phyloP scores from a whole-genome alignment of 75 land plant species.

The Pinus taeda region DNA sequence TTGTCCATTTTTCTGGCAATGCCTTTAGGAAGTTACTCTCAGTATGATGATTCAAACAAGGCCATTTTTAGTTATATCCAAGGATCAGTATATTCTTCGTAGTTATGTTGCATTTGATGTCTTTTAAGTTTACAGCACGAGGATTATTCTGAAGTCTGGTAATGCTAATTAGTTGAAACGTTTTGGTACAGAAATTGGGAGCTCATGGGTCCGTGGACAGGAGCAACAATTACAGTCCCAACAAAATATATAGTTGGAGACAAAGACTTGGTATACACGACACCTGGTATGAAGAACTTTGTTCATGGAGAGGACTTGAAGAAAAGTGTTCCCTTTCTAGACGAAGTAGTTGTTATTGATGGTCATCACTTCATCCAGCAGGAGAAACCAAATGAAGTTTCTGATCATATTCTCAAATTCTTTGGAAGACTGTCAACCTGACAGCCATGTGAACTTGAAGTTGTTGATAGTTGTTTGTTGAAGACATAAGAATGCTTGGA shows the following conservation, averaged over 20 bases:
- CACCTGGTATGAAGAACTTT: constrained; percentile 27
- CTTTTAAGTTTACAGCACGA: not conserved
- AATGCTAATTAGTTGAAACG: not conserved
- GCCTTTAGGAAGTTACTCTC: not conserved
- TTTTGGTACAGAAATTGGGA: constrained; percentile 41
- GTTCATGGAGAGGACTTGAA: constrained; percentile 28
- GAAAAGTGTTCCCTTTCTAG: constrained; percentile 35
- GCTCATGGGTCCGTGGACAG: constrained; percentile 50
- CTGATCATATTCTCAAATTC: constrained; percentile 30
- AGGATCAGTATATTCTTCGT: not conserved
- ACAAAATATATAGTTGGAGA: constrained; percentile 43
- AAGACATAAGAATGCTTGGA: too few species aligned
- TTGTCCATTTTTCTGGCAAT: not conserved
- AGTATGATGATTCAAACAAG: not conserved
- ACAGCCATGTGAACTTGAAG: not conserved
- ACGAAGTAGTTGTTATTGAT: constrained; percentile 37
- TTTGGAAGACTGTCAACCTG: constrained; percentile 14
- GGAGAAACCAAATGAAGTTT: constrained; percentile 37
- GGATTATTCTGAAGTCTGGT: too few species aligned
- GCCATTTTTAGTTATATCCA: not conserved
- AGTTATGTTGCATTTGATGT: not conserved
- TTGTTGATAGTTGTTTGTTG: too few species aligned
- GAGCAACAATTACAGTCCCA: constrained; percentile 20
- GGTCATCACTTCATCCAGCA: constrained; percentile 51
- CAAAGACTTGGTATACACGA: constrained; percentile 30